Base-by-base conservation (phyloP, 179 eudicot species). In the Spinacia oleracea region DNA sequence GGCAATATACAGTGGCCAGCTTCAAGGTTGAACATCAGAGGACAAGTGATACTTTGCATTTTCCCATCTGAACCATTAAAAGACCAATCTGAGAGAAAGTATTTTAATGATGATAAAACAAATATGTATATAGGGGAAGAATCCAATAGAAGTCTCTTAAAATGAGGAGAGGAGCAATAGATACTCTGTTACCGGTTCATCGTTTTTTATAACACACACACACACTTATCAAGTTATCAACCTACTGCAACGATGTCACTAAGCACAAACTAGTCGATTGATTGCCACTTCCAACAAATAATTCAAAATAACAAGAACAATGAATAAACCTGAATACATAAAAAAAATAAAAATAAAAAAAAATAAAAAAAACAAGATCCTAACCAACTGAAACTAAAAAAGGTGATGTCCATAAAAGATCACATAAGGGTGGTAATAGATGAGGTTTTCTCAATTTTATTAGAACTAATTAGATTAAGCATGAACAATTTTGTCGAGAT, bases 1-100 rank as follows among this genome's bases (percentile, higher is more conserved):
- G 96, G 96, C 76, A 93, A 81, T 48, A 87, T 73, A 55, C 59
- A 79, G 82, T 96, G 94, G 58, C 85, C 90, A 78, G 97, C 96
- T 77, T 90, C 86, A 77, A 89, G 87, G 80, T 89, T 92, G 80
- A 90, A 91, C 79, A 77, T 75, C 86, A 83, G 67, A 73, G 89
- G 93, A 78, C 89, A 78, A 65, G 85, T 81, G 31, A 51, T 73
- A 56, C 69, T 67, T 78, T 35, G 84, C 70, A 51, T 76, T 79
- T 78, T 80, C 75, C 72, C 79, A 77, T 87, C 98, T 95, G 92
- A 48, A 81, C 29, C 76, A 46, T 51, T 34, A 56, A 60, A 70
- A 68, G 31, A 75, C 11, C 3, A 51, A 69, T 76, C 55, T 78
- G 12, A 45, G 68, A 67, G 35, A 77, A 73, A 80, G 2, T 7